Evolutionary conservation across 2,329 filamentous ascomycete genomes (phyloP), one percentile per base, ranked within the genome.

Genomic region (Cordyceps farinosa): DNA sequence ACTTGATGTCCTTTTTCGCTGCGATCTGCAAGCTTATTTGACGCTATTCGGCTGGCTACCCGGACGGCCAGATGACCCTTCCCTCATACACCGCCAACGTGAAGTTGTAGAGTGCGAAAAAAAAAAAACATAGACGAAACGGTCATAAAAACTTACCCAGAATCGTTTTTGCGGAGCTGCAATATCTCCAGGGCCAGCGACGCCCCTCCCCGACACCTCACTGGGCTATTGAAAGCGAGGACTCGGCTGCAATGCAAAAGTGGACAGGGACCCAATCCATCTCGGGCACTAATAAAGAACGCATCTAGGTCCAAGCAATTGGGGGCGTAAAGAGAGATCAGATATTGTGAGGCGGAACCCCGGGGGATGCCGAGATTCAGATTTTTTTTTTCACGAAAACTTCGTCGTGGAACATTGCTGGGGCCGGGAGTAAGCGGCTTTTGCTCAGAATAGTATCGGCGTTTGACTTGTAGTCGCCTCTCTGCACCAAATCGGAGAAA

Each of bases 301-400:
- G 22, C 22, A 60, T 48, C 55, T 47, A 27, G 29, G 45, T 60
- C 30, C 15, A 40, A 59, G 22, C 45, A 38, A 45, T 40, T 59
- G 44, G 56, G 56, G 56, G 56, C 56, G 44, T 60, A 51, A 42
- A 42, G 15, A 59, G 30, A 60, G 56, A 60, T 42, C 22, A 50
- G 56, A 42, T 51, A 42, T 17, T 32, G 9, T 30, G 13, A 58
- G 42, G 27, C 40, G 54, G 42, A 48, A 47, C 44, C 44, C 10
- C 44, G 11, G 42, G 44, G 44, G 44, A 36, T 38, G 55, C 42
- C 44, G 55, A 48, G 55, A 58, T 58, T 36, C 30, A 47, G 22
- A 55, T 6, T 27, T 42, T 29, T 8, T 7, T n/a, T 34, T 34
- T 30, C 30, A 32, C 48, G 27, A 51, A 34, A n/a, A n/a, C 32